phyloP scores from a whole-genome alignment of 2,329 filamentous ascomycete genomes.

The Aspergillus niger region DNA sequence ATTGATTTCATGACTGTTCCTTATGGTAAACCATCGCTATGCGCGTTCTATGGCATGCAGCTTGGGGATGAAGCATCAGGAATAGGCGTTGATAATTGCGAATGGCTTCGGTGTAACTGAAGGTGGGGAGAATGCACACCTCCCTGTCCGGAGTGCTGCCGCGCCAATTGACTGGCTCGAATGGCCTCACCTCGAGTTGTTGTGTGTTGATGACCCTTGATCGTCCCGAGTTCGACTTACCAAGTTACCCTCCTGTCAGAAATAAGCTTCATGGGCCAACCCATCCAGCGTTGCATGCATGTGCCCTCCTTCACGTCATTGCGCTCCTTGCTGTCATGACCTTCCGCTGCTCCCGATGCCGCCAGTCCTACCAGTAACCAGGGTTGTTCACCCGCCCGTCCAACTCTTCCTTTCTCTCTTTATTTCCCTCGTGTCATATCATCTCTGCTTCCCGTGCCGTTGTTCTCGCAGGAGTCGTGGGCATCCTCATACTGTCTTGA shows the following conservation, averaged over 20 bases:
- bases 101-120: neutral
- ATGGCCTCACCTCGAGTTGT: neutral
- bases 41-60: neutral
- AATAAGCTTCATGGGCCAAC: slow-evolving; percentile 16
- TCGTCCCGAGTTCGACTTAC: neutral
- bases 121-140: neutral
- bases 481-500: neutral
- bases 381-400: neutral
- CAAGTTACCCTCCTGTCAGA: neutral
- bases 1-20: slow-evolving; percentile 7
- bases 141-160: neutral
- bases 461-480: neutral
- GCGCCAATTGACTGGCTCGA: neutral
- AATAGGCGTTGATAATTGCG: neutral
- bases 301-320: slow-evolving; percentile 20
- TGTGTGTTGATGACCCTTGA: neutral
- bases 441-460: neutral
- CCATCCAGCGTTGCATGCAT: slow-evolving; percentile 16
- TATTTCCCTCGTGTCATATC: neutral
- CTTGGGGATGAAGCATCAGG: neutral
- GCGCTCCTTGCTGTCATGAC: slow-evolving; percentile 9
- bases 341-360: slow-evolving; percentile 14
- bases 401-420: neutral
- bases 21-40: neutral
- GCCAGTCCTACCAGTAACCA: neutral